Base-by-base conservation (phyloP, 176 grass and related monocot species). In the Cymbopogon citratus region DNA sequence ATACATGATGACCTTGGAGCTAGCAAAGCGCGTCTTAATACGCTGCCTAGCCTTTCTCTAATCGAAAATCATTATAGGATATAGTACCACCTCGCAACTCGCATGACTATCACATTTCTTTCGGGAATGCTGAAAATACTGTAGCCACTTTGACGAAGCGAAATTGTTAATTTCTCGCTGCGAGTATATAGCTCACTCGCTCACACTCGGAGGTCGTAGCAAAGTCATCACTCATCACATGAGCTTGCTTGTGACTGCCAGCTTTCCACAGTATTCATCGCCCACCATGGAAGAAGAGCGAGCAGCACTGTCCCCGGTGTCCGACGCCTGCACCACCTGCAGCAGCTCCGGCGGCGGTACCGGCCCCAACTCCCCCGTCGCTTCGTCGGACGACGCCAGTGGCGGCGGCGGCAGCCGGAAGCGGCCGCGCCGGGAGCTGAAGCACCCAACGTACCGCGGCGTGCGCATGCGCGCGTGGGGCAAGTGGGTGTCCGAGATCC, bases 401-500 rank as follows among this genome's bases (percentile, higher is more conserved):
- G 28, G 40, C 40, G 41, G 26, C 75, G 39, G 9, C 9, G 69
- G 78, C 45, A 67, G 40, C 85, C 64, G 33, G 78, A 81, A 80
- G 78, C 72, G 46, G 71, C 78, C 62, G 78, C 62, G 70, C 19
- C 78, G 77, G 29, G 77, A 80, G 63, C 77, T 80, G 94, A 97
- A 86, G 84, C 94, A 97, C 84, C 89, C 94, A 13, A 84, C 89
- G 76, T 97, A 89, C 89, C 88, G 87, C 70, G 91, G 94, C 64
- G 91, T 97, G 70, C 94, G 94, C 31, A 91, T 93, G 94, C 86
- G 91, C 8, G 89, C 86, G 83, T 97, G 94, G 94, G 94, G 94
- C 5, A 97, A 93, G 81, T 97, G 94, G 94, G 94, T 97, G 57
- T 97, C 94, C 2, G 94, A 97, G 75, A 97, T 97, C 72, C 91